Base-by-base conservation (phyloP, 1,139 yeast genomes). In the Candida sanyaensis region DNA sequence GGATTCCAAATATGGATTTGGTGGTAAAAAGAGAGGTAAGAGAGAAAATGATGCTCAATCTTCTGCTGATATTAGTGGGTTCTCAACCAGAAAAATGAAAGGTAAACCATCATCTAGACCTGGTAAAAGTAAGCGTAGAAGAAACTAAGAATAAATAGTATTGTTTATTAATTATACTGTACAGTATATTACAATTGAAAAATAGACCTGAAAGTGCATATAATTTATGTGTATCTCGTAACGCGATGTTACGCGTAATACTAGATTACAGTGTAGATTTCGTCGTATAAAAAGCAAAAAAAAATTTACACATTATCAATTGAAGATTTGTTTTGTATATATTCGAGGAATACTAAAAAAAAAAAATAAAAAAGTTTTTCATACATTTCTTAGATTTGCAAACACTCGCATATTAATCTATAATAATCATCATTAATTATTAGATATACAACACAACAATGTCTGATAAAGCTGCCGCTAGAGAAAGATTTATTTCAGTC, bases 1-100 rank as follows among this genome's bases (percentile, higher is more conserved):
- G 74, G 80, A 89, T 59, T 60, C 85, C 48, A 87, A 86, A 68
- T 75, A 69, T 53, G 80, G 80, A 23, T 61, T 51, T 49, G 96
- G 96, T 51, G 96, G 96, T 54, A 80, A 79, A 75, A 88, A 88
- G 77, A 76, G 92, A 61, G 84, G 83, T 60, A 73, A 74, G 64
- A 83, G 89, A 67, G 77, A 80, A 64, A 89, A 89, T 62, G 92
- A 88, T 60, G 85, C 92, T 30, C 77, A 78, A 46, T 85, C 93
- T 30, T 79, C 91, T 41, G 82, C 83, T 50, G 95, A 88, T 63
- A 71, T 88, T 48, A 72, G 84, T 48, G 88, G 81, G 6, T 86
- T 84, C 68, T 76, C 81, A 28, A 63, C 75, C 46, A 78, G 75
- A 57, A 83, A 78, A 62, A 81, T 77, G 83, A 72, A 71, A 55